Evolutionary conservation across 2,329 filamentous ascomycete genomes (phyloP).

Genomic region (Stagonosporopsis cucurbitacearum): DNA sequence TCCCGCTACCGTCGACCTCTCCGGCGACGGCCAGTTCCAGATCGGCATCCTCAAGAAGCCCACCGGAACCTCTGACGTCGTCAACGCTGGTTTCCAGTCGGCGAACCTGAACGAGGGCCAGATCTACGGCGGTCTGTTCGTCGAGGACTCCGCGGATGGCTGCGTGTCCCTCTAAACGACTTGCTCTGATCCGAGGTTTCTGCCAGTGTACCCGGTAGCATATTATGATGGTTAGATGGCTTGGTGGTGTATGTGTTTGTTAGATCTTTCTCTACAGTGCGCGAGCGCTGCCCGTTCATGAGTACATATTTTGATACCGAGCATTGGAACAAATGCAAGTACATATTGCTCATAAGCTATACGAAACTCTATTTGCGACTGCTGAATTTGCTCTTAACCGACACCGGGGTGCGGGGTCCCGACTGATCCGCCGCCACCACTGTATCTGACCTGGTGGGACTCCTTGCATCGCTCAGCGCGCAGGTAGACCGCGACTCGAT

Average conservation of each 20-base stretch:
- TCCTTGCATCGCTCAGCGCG: neutral
- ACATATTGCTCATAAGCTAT: neutral
- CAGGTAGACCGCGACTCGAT: neutral
- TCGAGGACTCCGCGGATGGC: constrained; percentile 46
- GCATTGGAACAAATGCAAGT: neutral
- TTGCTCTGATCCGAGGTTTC: neutral
- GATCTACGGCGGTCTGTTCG: constrained; percentile 49
- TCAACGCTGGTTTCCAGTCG: constrained; percentile 47
- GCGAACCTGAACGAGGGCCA: constrained; percentile 47
- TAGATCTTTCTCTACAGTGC: neutral
- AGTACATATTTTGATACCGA: neutral
- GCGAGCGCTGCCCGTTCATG: neutral
- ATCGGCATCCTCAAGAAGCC: constrained; percentile 69
- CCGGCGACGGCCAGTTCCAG: constrained; percentile 67
- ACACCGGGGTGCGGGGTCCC: neutral
- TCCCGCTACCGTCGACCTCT: constrained; percentile 58
- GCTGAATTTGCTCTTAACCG: constrained; percentile 1
- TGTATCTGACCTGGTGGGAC: neutral
- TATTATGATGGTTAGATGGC: neutral
- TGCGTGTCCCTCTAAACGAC: constrained; percentile 43
- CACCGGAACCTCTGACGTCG: constrained; percentile 51
- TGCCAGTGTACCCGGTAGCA: too few relatives aligned
- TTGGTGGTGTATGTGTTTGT: neutral
- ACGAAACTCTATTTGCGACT: neutral
- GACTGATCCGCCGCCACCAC: neutral